Conservation (phyloP, 2,329 filamentous ascomycete species). For the Penicillium verrucosum region DNA sequence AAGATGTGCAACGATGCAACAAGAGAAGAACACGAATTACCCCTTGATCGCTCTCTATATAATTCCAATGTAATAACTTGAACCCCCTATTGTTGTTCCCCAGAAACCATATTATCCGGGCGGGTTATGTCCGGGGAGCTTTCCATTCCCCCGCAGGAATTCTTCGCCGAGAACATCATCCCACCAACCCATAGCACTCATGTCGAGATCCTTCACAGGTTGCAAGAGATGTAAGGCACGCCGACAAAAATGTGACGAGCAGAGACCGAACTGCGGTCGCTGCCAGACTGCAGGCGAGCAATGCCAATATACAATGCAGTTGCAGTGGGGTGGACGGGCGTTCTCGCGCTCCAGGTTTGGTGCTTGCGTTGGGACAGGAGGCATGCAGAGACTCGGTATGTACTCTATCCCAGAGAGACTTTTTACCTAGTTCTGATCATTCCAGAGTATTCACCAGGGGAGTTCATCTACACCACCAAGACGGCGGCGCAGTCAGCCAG, state of each 20-base stretch:
- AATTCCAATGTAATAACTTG: background rate
- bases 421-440: background rate
- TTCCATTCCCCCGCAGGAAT: slow-evolving; percentile 23
- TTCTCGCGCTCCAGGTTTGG: slow-evolving; percentile 42
- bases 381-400: slow-evolving; percentile 38
- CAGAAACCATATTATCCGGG: slow-evolving; percentile 13
- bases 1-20: background rate
- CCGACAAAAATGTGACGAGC: slow-evolving; percentile 47
- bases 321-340: slow-evolving; percentile 44
- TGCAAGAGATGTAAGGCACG: slow-evolving; percentile 46
- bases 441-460: slow-evolving; percentile 39
- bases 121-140: slow-evolving; percentile 8
- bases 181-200: slow-evolving; percentile 18
- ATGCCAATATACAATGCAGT: slow-evolving; percentile 42
- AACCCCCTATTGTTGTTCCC: background rate
- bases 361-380: slow-evolving; percentile 33
- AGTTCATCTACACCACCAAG: slow-evolving; percentile 40
- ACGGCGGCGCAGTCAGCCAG: slow-evolving; percentile 15
- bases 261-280: slow-evolving; percentile 40
- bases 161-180: slow-evolving; percentile 11
- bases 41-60: background rate
- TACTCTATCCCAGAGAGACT: background rate
- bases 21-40: background rate
- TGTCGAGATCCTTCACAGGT: slow-evolving; percentile 44
- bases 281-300: slow-evolving; percentile 38